phyloP scores from a whole-genome alignment of 305 asterid genomes.

The Plantago lanceolata region DNA sequence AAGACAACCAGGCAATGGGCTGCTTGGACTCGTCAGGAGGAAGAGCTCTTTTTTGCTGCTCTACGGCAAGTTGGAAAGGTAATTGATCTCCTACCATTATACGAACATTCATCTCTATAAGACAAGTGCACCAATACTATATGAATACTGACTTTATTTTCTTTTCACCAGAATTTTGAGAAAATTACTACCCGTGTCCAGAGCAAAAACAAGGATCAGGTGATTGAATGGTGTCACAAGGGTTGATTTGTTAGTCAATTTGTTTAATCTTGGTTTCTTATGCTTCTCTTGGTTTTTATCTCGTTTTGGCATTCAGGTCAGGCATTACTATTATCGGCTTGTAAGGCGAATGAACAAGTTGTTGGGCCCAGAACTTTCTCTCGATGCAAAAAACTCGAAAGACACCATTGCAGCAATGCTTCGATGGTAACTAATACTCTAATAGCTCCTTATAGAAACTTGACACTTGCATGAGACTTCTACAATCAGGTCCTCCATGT shows the following conservation, averaged over 20 bases:
- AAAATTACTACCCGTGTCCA: slow-evolving; percentile 88
- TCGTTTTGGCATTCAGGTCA: slow-evolving; percentile 44
- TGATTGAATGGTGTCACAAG: slow-evolving; percentile 23
- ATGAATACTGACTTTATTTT: slow-evolving; percentile 5
- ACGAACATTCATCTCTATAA: slow-evolving; percentile 10
- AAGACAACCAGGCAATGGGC: slow-evolving; percentile 96
- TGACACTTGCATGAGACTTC: background rate
- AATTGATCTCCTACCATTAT: slow-evolving; percentile 25
- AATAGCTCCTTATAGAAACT: slow-evolving; percentile 14
- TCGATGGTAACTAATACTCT: slow-evolving; percentile 60
- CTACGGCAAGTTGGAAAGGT: slow-evolving; percentile 99
- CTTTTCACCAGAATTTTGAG: slow-evolving; percentile 73
- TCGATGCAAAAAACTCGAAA: slow-evolving; percentile 92
- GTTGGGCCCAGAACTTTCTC: slow-evolving; percentile 87
- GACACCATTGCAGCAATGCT: slow-evolving; percentile 98
- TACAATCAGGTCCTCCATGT: slow-evolving; percentile 7
- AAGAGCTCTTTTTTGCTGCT: slow-evolving; percentile 89
- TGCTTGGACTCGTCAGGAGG: slow-evolving; percentile 99
- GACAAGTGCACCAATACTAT: slow-evolving; percentile 11
- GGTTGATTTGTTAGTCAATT: slow-evolving; percentile 14
- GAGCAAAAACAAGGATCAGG: slow-evolving; percentile 99
- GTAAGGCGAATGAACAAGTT: slow-evolving; percentile 98
- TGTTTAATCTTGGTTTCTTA: slow-evolving; percentile 13
- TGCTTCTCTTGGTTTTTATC: slow-evolving; percentile 22
- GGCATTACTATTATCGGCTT: slow-evolving; percentile 96